phyloP scores from a whole-genome alignment of 1,284 basidiomycete genomes.

The Marasmius tenuissimus region DNA sequence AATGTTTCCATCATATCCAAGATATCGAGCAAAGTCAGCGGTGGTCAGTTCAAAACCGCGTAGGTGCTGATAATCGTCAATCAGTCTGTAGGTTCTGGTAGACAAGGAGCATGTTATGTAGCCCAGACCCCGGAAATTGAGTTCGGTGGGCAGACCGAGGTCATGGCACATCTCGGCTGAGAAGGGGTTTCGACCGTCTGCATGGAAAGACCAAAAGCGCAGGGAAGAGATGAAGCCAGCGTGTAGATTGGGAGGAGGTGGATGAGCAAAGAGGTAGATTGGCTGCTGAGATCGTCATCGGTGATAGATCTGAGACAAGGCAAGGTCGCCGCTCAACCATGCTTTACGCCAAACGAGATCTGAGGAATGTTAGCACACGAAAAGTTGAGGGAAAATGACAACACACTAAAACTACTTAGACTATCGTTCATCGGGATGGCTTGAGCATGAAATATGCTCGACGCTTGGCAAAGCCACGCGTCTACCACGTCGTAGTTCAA shows the following conservation, averaged over 20 bases:
- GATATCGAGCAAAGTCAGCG: too few species aligned
- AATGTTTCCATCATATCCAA: too few species aligned
- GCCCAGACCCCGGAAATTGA: neutral
- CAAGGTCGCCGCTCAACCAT: neutral
- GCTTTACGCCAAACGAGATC: neutral
- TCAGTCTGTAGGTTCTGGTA: neutral
- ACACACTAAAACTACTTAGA: neutral
- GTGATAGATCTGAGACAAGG: neutral
- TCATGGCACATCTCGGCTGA: neutral
- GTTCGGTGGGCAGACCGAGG: neutral
- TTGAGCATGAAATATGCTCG: neutral
- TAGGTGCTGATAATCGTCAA: neutral
- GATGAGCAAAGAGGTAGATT: neutral
- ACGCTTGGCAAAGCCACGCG: neutral
- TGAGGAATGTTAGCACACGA: neutral
- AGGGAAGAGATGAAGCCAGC: neutral
- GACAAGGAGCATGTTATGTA: neutral
- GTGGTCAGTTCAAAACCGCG: too few species aligned
- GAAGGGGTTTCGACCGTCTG: neutral
- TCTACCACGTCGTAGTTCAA: neutral
- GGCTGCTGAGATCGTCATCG: neutral
- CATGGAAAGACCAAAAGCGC: neutral
- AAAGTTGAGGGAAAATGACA: neutral
- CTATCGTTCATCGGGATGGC: neutral
- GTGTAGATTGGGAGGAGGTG: neutral